A percentile compares a stretch with the other conserved stretches of the same genome.
These are phyloP conservation scores for Kondoa subrosea DNA, from an alignment of 768 basidiomycete species.

Conservation along the genomic window DNA sequence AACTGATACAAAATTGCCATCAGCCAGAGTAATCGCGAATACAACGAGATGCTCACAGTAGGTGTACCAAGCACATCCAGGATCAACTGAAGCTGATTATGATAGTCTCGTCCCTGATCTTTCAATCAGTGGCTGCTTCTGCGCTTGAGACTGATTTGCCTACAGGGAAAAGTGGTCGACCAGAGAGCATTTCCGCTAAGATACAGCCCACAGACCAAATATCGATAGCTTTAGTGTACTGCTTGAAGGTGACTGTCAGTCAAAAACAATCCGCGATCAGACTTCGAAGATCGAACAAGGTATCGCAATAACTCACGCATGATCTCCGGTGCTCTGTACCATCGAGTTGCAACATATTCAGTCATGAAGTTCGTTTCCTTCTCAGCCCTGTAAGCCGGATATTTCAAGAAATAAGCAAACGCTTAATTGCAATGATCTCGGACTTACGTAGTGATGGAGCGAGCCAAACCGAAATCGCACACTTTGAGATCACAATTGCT, in stretches of 20 bases:
- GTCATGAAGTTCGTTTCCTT: constrained; percentile 15
- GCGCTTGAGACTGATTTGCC: constrained; percentile 43
- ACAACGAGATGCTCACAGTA: constrained; percentile 13
- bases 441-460: constrained; percentile 33
- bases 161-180: constrained; percentile 90
- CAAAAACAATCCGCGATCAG: constrained; percentile 5
- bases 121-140: neutral
- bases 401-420: constrained; percentile 17
- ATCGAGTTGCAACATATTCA: constrained; percentile 92
- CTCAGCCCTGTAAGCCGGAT: too few species aligned
- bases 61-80: constrained; percentile 71
- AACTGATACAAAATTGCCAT: constrained; percentile 47
- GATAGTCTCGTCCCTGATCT: constrained; percentile 37
- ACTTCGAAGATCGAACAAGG: constrained; percentile 1
- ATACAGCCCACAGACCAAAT: constrained; percentile 66
- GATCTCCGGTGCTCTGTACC: constrained; percentile 41
- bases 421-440: constrained; percentile 30
- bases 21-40: neutral
- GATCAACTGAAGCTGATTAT: constrained; percentile 81
- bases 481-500: constrained; percentile 38
- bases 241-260: constrained; percentile 32
- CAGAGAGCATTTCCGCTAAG: constrained; percentile 75
- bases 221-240: constrained; percentile 39
- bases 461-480: constrained; percentile 65
- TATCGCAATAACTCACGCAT: constrained; percentile 31